phyloP scores from a whole-genome alignment of 2,329 filamentous ascomycete genomes.

The Elsinoe ampelina region DNA sequence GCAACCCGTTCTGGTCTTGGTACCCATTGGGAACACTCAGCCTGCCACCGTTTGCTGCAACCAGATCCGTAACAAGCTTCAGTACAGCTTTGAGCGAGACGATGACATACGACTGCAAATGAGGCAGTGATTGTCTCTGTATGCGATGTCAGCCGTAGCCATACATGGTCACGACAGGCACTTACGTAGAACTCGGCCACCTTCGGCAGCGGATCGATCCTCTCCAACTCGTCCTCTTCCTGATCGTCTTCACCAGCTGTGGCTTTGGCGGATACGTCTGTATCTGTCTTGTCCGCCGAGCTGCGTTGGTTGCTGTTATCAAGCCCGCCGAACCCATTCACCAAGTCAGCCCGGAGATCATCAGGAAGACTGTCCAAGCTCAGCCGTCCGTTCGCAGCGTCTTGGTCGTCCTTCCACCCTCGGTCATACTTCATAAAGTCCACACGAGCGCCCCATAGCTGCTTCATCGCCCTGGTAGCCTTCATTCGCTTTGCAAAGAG shows the following conservation, averaged over 20 bases:
- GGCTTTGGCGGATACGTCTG: conserved; percentile 21
- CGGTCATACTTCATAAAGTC: conserved; percentile 85
- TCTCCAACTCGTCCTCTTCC: not conserved
- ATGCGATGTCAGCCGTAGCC: conserved; percentile 23
- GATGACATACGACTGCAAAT: conserved; percentile 86
- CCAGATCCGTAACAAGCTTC: conserved; percentile 76
- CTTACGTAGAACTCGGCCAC: conserved; percentile 82
- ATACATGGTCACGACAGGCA: conserved; percentile 18
- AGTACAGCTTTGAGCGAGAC: conserved; percentile 84
- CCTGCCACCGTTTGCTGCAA: conserved; percentile 34
- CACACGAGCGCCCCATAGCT: conserved; percentile 91
- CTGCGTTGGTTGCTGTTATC: not conserved
- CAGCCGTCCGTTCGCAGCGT: not conserved
- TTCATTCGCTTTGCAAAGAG: conserved; percentile 83
- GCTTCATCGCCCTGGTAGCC: conserved; percentile 82
- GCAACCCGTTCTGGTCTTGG: conserved; percentile 15
- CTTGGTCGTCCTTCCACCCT: conserved; percentile 58
- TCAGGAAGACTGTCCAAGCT: not conserved
- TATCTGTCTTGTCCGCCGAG: conserved; percentile 31
- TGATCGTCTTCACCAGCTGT: not conserved
- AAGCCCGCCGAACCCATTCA: not conserved
- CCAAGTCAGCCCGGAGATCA: not conserved
- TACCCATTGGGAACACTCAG: conserved; percentile 10
- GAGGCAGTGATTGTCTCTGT: conserved; percentile 65
- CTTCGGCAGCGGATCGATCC: conserved; percentile 31